A percentile compares a stretch with the other conserved stretches of the same genome.
phyloP scores from a whole-genome alignment of 139 green algal species.

The Protoeuglena noctilucae region DNA sequence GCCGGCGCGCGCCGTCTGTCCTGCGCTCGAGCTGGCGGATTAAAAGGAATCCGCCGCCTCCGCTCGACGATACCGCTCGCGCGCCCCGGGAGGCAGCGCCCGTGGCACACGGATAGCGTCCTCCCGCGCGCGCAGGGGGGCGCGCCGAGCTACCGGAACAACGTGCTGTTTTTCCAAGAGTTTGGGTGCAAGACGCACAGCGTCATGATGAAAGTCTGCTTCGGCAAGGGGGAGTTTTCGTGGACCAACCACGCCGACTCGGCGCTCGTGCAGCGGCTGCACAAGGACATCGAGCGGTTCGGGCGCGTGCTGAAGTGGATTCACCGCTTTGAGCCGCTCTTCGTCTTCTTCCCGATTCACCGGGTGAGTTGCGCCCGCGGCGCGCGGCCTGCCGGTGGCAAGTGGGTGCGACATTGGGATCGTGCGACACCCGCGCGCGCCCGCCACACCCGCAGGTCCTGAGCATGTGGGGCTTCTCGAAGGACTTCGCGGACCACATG shows the following conservation, averaged over 20 bases:
- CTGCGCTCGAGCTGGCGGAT: too few relatives aligned
- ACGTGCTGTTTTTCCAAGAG: slow-evolving; percentile 29
- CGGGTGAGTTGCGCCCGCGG: slow-evolving; percentile 15
- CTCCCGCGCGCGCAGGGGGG: slow-evolving; percentile 24
- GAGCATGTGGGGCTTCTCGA: slow-evolving; percentile 24
- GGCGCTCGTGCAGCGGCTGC: slow-evolving; percentile 18
- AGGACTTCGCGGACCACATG: slow-evolving; percentile 42
- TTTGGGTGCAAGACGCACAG: slow-evolving; percentile 35
- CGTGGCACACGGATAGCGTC: not conserved
- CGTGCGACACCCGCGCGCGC: too few relatives aligned
- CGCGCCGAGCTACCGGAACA: slow-evolving; percentile 41
- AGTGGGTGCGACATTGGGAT: too few relatives aligned
- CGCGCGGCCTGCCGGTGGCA: too few relatives aligned
- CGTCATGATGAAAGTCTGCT: slow-evolving; percentile 38
- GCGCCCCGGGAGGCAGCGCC: too few relatives aligned
- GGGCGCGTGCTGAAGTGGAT: slow-evolving; percentile 32
- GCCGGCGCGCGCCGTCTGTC: too few relatives aligned
- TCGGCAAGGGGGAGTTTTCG: slow-evolving; percentile 32
- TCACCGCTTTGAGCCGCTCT: slow-evolving; percentile 31
- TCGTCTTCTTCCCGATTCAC: slow-evolving; percentile 42
- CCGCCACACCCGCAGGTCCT: slow-evolving; percentile 27
- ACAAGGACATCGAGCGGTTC: slow-evolving; percentile 38
- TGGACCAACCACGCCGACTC: slow-evolving; percentile 46
- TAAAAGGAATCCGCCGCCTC: too few relatives aligned
- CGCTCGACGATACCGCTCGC: too few relatives aligned